Conservation (phyloP, 768 basidiomycete genomes). For the Suillus ampliporus region DNA sequence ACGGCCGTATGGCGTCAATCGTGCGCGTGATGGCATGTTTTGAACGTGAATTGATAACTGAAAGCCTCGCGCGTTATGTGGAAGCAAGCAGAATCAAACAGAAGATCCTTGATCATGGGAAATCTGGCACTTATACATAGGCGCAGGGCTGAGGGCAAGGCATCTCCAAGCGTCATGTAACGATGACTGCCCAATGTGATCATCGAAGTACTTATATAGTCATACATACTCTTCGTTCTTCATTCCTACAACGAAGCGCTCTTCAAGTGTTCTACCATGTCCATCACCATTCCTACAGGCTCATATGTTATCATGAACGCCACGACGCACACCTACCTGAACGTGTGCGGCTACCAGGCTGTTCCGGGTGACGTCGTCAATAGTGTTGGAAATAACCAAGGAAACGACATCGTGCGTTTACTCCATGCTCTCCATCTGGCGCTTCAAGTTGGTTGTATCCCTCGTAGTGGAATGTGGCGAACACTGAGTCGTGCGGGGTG, state of each 20-base stretch:
- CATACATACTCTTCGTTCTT: not conserved
- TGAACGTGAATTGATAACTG: too few species aligned
- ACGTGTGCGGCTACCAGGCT: constrained; percentile 6
- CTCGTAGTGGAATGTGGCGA: constrained; percentile 16
- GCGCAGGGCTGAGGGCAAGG: too few species aligned
- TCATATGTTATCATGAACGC: constrained; percentile 19
- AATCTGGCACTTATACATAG: too few species aligned
- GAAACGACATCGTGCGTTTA: constrained; percentile 16
- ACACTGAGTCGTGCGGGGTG: constrained; percentile 7
- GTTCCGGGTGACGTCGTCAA: constrained; percentile 11
- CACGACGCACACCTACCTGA: constrained; percentile 17
- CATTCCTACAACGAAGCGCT: too few species aligned
- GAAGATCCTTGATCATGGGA: too few species aligned
- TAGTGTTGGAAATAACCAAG: constrained; percentile 15
- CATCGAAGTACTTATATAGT: too few species aligned
- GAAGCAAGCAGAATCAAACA: too few species aligned
- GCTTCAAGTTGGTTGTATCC: too few species aligned
- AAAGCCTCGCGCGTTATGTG: not conserved
- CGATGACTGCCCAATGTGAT: too few species aligned
- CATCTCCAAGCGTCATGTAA: too few species aligned
- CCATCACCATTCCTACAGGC: constrained; percentile 10
- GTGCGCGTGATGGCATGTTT: not conserved
- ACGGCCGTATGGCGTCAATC: not conserved
- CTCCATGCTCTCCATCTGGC: not conserved
- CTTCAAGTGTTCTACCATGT: not conserved